Base-by-base conservation (phyloP, 306 rosid species). In the Hippophae gyantsensis region DNA sequence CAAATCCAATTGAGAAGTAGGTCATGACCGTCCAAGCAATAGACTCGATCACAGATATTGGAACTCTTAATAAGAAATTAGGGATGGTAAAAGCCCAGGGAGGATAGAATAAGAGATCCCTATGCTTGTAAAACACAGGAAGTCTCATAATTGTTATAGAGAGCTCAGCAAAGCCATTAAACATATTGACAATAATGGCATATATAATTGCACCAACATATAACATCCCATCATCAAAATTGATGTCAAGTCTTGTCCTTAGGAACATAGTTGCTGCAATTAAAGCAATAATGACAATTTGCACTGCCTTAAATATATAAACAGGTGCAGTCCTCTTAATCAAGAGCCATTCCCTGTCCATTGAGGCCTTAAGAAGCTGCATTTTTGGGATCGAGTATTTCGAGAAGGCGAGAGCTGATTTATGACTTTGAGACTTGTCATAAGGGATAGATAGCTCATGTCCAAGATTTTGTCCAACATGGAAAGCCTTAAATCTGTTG, bases 261-360 rank as follows among this genome's bases (percentile, higher is more conserved):
- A 84, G 61, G 74, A 81, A 84, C 12, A 81, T n/a, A 0, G 87
- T 84, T 1, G 78, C 73, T 0, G 87, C 42, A 48, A 84, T 64
- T 42, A 78, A n/a, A 11, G 83, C 85, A 32, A 84, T 54, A 25
- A 84, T 65, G 47, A 54, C 11, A 9, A 78, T 76, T 62, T 84
- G 90, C 1, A 52, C 65, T 0, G 85, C 61, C 71, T 84, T 84
- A 72, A 84, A 84, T 3, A 84, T 69, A 47, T 84, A 81, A 23
- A 84, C 74, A 38, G 79, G 79, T 2, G 90, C 77, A 66, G 74
- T 84, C 59, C 85, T 80, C 79, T 84, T 74, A 61, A 84, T 78
- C 27, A 84, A 48, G 0, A 84, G 63, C 87, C 85, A 79, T 54
- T 81, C 92, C 65, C 75, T 81, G 57, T 78, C 85, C 64, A 77